phyloP scores from a whole-genome alignment of 352 stramenopile species.

The Phytophthora kernoviae region DNA sequence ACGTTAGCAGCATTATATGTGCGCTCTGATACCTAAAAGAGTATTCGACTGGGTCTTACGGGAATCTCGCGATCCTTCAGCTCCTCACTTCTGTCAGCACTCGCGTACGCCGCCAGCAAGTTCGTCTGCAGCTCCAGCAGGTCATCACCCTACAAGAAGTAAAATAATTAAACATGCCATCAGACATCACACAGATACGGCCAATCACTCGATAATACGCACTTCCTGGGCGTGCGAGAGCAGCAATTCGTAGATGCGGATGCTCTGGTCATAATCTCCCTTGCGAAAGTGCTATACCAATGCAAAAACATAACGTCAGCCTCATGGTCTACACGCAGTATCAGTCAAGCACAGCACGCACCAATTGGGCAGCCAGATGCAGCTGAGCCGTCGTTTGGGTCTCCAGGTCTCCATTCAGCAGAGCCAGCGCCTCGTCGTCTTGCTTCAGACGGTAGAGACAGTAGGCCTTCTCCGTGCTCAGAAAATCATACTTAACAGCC shows the following conservation, averaged over 20 bases:
- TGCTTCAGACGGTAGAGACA: constrained; percentile 84
- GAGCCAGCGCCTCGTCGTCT: constrained; percentile 63
- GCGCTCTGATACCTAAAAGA: not conserved
- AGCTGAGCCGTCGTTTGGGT: constrained; percentile 48
- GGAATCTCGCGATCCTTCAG: constrained; percentile 55
- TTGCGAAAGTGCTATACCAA: constrained; percentile 65
- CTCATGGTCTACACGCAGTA: not conserved
- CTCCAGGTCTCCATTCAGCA: constrained; percentile 40
- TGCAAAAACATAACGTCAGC: constrained; percentile 5
- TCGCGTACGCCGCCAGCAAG: constrained; percentile 74
- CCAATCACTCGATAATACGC: not conserved
- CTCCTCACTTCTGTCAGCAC: constrained; percentile 57
- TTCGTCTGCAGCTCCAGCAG: constrained; percentile 82
- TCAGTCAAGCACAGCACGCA: constrained; percentile 17
- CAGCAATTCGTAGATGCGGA: constrained; percentile 79
- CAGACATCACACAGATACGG: not conserved
- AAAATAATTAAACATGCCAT: not conserved
- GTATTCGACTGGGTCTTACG: constrained; percentile 28
- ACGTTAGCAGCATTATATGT: not conserved
- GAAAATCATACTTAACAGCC: constrained; percentile 67
- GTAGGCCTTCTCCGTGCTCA: constrained; percentile 73
- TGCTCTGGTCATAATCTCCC: constrained; percentile 65
- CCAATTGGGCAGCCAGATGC: constrained; percentile 75
- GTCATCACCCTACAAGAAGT: constrained; percentile 50
- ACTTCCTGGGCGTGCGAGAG: constrained; percentile 50